Conservation (phyloP, 495 filamentous ascomycete genomes). For the Neurospora sp. region DNA sequence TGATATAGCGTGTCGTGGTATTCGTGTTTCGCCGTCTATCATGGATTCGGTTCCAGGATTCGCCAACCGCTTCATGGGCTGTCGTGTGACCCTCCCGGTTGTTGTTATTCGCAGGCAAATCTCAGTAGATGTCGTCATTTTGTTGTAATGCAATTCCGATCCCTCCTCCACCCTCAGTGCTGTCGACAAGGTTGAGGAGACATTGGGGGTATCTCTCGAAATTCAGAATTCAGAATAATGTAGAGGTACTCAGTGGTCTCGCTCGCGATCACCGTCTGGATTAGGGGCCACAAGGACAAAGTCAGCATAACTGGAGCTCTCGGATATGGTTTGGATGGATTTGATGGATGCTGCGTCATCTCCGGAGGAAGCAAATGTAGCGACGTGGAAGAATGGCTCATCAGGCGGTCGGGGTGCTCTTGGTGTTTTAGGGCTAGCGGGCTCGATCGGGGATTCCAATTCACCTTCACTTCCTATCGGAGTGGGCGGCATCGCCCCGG, state of each 20-base stretch:
- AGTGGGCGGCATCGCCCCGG: conserved; percentile 44
- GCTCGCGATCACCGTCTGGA: conserved; percentile 31
- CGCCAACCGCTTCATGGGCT: background rate
- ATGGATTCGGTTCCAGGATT: background rate
- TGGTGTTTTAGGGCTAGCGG: conserved; percentile 6
- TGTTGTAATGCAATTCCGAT: background rate
- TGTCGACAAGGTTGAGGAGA: background rate
- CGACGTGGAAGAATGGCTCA: background rate
- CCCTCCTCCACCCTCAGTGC: background rate
- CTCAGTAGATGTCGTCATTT: background rate
- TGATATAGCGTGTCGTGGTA: background rate
- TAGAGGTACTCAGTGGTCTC: conserved; percentile 13
- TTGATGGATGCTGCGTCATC: conserved; percentile 16
- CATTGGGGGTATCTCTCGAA: background rate
- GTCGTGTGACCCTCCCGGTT: background rate
- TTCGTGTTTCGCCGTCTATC: background rate
- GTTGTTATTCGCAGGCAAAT: background rate
- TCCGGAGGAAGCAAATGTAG: background rate
- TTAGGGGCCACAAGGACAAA: conserved; percentile 18
- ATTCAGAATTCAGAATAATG: background rate
- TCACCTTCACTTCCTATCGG: conserved; percentile 51
- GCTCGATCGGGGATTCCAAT: conserved; percentile 22
- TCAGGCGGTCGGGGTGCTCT: background rate
- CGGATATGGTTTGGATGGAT: conserved; percentile 14
- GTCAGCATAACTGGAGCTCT: conserved; percentile 23